Evolutionary conservation across 2,329 filamentous ascomycete genomes (phyloP), one percentile per base, ranked within the genome.

Genomic region (Cryphonectria nitschkei): DNA sequence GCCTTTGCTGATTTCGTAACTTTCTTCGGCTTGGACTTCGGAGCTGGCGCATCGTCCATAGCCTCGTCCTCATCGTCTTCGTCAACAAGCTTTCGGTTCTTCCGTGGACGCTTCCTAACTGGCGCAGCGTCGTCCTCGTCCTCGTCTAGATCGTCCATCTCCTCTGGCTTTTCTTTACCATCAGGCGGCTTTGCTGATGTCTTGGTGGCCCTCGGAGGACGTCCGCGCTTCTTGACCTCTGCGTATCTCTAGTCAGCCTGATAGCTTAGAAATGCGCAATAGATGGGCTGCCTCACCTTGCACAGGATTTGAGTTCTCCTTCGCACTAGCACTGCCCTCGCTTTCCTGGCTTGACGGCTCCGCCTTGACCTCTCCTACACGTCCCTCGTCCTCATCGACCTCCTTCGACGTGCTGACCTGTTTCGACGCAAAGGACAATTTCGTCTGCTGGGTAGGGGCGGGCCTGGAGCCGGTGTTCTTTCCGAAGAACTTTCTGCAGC

Each of bases 401-500:
- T 81, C 82, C 73, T 80, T 78, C 29, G 79, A 74, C 75, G 82
- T 82, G 72, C 80, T 77, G 13, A 76, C 52, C 2, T 84, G 65
- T 77, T 88, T 89, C 65, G 89, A 90, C 50, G 90, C 89, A 77
- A 97, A 97, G 0, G 92, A 87, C 54, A 97, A 83, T 75, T 90
- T 96, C 0, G 93, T 91, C 80, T 97, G 94, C 79, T 94, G 92
- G 52, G 87, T 86, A 16, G 89, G 88, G 50, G 87, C 83, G 0
- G 87, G 81, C 75, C 86, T 87, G 6, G 86, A 80, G 66, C 89
- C 90, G 76, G 88, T 88, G 37, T 87, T 85, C 58, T 88, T 87
- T 29, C 89, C 89, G 78, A 98, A 97, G 83, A 97, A 98, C 79
- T 95, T 96, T 73, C 95, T 69, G 73, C 9, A 64, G 7, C 19